A percentile compares a stretch with the other conserved stretches of the same genome.
Evolutionary conservation across 768 basidiomycete genomes (phyloP).

Genomic region (Boletus coccyginus): DNA sequence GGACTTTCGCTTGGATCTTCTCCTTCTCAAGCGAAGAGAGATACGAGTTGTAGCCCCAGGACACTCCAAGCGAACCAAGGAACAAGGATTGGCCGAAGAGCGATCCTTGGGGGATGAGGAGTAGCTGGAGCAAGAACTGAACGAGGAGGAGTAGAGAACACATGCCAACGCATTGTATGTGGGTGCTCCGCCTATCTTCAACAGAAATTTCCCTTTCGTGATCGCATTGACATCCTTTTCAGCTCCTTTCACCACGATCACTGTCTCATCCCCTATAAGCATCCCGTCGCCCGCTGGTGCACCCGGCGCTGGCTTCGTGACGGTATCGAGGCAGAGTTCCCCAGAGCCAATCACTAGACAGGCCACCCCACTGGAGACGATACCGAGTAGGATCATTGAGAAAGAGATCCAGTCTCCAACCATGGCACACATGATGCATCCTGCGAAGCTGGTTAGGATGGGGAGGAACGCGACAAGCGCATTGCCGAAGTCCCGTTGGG

Average conservation of each 20-base stretch:
- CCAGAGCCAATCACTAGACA: slow-evolving; percentile 32
- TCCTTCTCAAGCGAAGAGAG: slow-evolving; percentile 38
- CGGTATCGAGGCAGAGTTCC: slow-evolving; percentile 14
- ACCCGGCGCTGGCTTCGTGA: slow-evolving; percentile 19
- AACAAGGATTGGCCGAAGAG: slow-evolving; percentile 38
- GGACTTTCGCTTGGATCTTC: slow-evolving; percentile 23
- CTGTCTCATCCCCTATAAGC: slow-evolving; percentile 20
- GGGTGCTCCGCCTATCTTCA: slow-evolving; percentile 15
- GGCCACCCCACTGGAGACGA: slow-evolving; percentile 31
- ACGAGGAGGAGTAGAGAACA: slow-evolving; percentile 31
- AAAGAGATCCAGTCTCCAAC: slow-evolving; percentile 31
- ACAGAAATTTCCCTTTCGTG: slow-evolving; percentile 30
- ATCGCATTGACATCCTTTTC: slow-evolving; percentile 32
- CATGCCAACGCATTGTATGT: slow-evolving; percentile 24
- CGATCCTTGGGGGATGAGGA: slow-evolving; percentile 33
- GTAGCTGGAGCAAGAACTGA: slow-evolving; percentile 34
- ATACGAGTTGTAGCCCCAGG: slow-evolving; percentile 36
- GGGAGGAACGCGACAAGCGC: slow-evolving; percentile 24
- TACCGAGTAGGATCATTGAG: slow-evolving; percentile 33
- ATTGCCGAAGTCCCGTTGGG: neutral
- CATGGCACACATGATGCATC: slow-evolving; percentile 25
- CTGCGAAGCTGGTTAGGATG: slow-evolving; percentile 21
- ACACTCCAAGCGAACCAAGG: slow-evolving; percentile 28
- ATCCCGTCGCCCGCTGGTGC: slow-evolving; percentile 34
- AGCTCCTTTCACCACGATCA: slow-evolving; percentile 31